A percentile compares a stretch with the other conserved stretches of the same genome.
Conservation (phyloP, 768 basidiomycete genomes). For the Suillus paluster region DNA sequence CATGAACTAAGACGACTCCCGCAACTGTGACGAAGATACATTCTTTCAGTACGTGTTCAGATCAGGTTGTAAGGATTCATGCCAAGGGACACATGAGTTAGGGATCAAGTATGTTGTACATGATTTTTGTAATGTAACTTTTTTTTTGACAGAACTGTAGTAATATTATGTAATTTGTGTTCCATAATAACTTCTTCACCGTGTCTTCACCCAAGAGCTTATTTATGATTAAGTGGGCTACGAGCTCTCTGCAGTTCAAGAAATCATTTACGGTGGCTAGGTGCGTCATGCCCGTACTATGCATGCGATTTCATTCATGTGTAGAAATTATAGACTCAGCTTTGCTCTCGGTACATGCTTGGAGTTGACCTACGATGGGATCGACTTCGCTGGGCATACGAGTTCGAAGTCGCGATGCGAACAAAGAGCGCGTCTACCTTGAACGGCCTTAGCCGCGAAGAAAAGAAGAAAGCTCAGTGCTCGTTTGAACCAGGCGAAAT, state of each 20-base stretch:
- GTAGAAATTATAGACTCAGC: background rate
- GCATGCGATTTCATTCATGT: background rate
- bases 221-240: no score
- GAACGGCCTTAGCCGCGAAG: conserved; percentile 6
- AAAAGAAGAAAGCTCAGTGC: conserved; percentile 1
- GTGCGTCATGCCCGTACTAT: background rate
- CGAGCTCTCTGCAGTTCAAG: no score
- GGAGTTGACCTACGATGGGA: conserved; percentile 13
- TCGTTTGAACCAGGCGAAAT: conserved; percentile 17
- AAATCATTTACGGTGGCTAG: background rate
- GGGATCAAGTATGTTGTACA: background rate
- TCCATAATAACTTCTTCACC: no score
- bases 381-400: conserved; percentile 16
- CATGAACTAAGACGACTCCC: conserved; percentile 28
- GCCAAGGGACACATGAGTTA: background rate
- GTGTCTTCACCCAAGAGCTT: no score
- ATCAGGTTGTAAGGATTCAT: background rate
- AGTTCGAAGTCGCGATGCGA: conserved; percentile 15
- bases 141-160: background rate
- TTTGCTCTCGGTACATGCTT: conserved; percentile 11
- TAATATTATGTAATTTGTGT: background rate
- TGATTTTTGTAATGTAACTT: background rate
- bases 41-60: background rate
- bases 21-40: conserved; percentile 12
- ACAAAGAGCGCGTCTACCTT: conserved; percentile 1